Evolutionary conservation across 768 basidiomycete genomes (phyloP), one percentile per base, ranked within the genome.

Genomic region (Kwoniella shandongensis): DNA sequence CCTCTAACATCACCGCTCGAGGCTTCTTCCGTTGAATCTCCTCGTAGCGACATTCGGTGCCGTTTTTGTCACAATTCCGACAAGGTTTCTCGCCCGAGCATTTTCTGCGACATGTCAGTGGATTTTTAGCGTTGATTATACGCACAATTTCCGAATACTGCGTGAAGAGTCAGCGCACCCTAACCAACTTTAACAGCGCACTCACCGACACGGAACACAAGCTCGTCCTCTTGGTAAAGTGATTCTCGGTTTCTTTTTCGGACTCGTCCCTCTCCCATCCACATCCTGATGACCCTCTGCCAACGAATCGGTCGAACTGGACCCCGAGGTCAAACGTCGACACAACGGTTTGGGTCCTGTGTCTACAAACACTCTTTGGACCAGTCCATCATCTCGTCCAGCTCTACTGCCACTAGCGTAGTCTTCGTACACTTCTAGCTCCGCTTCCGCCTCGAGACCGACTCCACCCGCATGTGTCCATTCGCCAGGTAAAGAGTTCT

Each of bases 101-200:
- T 65, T 69, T 68, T 27, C 70, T 71, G 41, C 25, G 32, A 15
- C 22, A 17, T 7, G 22, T 42, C 40, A 23, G 17, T 17, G 22
- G 40, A 23, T 8, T n/a, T n/a, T n/a, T n/a, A n/a, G n/a, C n/a
- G 35, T 23, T 35, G 3, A 58, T 29, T 30, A 11, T 18, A 65
- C 69, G 63, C 18, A 68, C 69, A 71, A 35, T 51, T 71, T 71
- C 18, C 69, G 66, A 57, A 62, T 65, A 25, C 69, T 63, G n/a
- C 17, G 6, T 7, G 10, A 45, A 11, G 13, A 1, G 29, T 51
- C 23, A 54, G 36, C 38, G 12, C n/a, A 27, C n/a, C n/a, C n/a
- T n/a, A n/a, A n/a, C n/a, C n/a, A n/a, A n/a, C n/a, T n/a, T n/a
- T n/a, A n/a, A n/a, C n/a, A n/a, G n/a, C n/a, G n/a, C n/a, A n/a